Evolutionary conservation across 2,329 filamentous ascomycete species (phyloP).

Genomic region (Westerdykella aurantiaca): DNA sequence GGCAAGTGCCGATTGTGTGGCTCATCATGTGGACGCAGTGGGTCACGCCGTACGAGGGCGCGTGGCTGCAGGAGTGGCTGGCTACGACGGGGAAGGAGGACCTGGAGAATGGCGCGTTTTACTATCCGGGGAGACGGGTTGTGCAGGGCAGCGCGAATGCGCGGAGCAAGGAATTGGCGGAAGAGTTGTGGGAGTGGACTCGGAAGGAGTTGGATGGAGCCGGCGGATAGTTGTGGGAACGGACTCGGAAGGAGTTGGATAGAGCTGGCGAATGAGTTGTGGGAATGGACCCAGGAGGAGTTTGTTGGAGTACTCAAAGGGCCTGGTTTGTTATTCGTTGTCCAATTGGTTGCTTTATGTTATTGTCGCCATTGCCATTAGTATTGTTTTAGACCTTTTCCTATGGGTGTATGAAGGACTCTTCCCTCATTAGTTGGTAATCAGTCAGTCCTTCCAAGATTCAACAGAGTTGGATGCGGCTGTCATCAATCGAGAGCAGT

Average conservation of each 20-base stretch:
- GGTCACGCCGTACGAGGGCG: slow-evolving; percentile 16
- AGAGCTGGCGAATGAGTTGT: slow-evolving; percentile 18
- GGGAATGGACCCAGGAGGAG: slow-evolving; percentile 36
- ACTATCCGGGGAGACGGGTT: slow-evolving; percentile 29
- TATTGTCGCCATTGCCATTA: too few relatives aligned
- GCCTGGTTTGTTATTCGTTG: too few relatives aligned
- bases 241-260: slow-evolving; percentile 30
- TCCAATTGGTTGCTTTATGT: too few relatives aligned
- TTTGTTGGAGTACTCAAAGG: background rate
- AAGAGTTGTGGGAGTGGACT: slow-evolving; percentile 37
- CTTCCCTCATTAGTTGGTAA: too few relatives aligned
- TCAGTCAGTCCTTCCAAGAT: too few relatives aligned
- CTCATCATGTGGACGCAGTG: too few relatives aligned
- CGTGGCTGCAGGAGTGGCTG: slow-evolving; percentile 42
- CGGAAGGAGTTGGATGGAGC: slow-evolving; percentile 23
- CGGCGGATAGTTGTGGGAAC: slow-evolving; percentile 33
- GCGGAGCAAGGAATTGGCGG: slow-evolving; percentile 26
- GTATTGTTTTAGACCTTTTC: too few relatives aligned
- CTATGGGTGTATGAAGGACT: too few relatives aligned
- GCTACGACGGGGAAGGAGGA: slow-evolving; percentile 29
- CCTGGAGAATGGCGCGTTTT: slow-evolving; percentile 41
- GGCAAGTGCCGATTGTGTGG: too few relatives aligned
- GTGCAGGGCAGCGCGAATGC: slow-evolving; percentile 18
- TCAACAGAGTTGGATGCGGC: too few relatives aligned
- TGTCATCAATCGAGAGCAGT: too few relatives aligned